These are phyloP conservation scores for Leucosporidium creatinivorum DNA, from an alignment of 768 basidiomycete genomes.

Conservation along the genomic window DNA sequence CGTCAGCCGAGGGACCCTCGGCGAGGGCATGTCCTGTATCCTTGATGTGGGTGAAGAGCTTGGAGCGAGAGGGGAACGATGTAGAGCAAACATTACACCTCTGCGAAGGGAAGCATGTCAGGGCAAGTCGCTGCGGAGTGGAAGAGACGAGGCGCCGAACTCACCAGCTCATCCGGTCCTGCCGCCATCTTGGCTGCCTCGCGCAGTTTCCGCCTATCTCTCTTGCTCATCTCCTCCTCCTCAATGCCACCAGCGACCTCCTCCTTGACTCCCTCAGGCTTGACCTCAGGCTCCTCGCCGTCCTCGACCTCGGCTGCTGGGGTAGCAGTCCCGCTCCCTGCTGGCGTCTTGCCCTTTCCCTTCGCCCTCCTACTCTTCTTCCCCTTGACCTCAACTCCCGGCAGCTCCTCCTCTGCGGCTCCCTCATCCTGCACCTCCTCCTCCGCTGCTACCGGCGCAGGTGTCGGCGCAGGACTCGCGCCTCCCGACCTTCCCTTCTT, in stretches of 20 bases:
- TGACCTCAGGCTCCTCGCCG: conserved; percentile 27
- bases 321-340: not conserved
- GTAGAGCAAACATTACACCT: conserved; percentile 36
- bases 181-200: conserved; percentile 47
- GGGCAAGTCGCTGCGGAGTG: not conserved
- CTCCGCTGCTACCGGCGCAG: not conserved
- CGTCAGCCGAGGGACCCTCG: conserved; percentile 6
- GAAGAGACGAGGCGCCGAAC: not conserved
- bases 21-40: conserved; percentile 37
- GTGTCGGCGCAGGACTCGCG: not conserved
- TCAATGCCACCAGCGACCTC: not conserved
- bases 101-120: conserved; percentile 13
- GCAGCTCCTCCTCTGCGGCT: conserved; percentile 9
- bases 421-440: conserved; percentile 1
- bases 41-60: conserved; percentile 36
- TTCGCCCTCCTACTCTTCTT: conserved; percentile 26
- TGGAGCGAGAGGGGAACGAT: conserved; percentile 26
- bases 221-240: conserved; percentile 54
- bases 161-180: not conserved
- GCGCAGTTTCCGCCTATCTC: conserved; percentile 68
- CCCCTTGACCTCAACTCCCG: conserved; percentile 22
- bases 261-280: conserved; percentile 12
- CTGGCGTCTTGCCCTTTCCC: conserved; percentile 14
- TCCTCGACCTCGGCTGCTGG: not conserved
- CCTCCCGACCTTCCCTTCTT: conserved; percentile 10